A percentile compares a stretch with the other conserved stretches of the same genome.
Conservation (phyloP, 2,329 filamentous ascomycete genomes). For the Cryphonectria naterciae region DNA sequence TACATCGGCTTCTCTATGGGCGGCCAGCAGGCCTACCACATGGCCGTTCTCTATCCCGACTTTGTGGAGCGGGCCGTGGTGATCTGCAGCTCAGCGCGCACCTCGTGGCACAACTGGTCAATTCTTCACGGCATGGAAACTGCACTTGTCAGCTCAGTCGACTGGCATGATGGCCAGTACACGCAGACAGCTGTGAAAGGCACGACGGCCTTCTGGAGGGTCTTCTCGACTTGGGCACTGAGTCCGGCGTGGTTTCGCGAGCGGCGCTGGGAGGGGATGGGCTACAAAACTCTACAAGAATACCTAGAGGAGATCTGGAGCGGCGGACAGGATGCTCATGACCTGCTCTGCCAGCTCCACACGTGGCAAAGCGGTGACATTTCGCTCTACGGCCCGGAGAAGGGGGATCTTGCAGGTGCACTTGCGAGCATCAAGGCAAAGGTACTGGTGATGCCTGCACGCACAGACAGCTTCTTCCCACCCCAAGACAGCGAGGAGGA, state of each 20-base stretch:
- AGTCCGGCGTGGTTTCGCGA: conserved; percentile 78
- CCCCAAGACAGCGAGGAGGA: conserved; percentile 15
- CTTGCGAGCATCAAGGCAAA: conserved; percentile 18
- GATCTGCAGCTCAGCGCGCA: conserved; percentile 54
- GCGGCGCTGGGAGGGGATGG: conserved; percentile 66
- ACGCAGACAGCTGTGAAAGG: conserved; percentile 42
- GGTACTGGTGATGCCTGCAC: conserved; percentile 16
- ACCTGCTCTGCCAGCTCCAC: conserved; percentile 29
- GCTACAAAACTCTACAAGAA: conserved; percentile 70
- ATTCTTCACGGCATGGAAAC: conserved; percentile 58
- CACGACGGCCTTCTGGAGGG: conserved; percentile 62
- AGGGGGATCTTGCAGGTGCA: conserved; percentile 13
- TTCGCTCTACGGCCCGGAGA: background rate
- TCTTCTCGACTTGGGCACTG: conserved; percentile 82
- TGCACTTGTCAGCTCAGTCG: conserved; percentile 47
- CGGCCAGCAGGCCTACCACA: conserved; percentile 57
- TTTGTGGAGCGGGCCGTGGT: conserved; percentile 52
- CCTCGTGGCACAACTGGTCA: conserved; percentile 55
- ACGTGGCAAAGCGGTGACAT: conserved; percentile 20
- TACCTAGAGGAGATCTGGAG: conserved; percentile 75
- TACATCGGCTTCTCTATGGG: conserved; percentile 62
- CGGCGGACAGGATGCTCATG: conserved; percentile 30
- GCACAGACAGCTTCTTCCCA: conserved; percentile 12
- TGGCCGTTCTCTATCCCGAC: conserved; percentile 51
- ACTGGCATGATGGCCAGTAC: conserved; percentile 44